A percentile compares a stretch with the other conserved stretches of the same genome.
Evolutionary conservation across 352 stramenopile genomes (phyloP).

Genomic region (Thalassiosira sp.): DNA sequence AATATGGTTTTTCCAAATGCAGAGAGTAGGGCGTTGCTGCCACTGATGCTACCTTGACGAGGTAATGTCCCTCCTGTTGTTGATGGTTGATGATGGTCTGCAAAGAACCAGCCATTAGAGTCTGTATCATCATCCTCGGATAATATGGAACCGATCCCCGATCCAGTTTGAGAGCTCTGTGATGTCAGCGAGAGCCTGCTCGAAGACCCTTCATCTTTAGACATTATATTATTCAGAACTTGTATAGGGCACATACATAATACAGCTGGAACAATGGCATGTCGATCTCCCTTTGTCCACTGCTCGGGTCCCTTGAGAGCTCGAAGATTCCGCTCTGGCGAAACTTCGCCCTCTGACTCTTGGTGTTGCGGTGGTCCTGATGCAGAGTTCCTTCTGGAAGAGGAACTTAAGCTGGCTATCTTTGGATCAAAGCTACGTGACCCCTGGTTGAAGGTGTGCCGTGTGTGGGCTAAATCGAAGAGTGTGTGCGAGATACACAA

Average conservation of each 20-base stretch:
- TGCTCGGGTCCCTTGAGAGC: conserved; percentile 62
- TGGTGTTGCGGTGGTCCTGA: conserved; percentile 16
- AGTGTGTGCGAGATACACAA: not conserved
- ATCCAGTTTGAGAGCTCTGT: conserved; percentile 22
- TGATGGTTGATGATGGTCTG: conserved; percentile 35
- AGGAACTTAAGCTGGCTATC: conserved; percentile 24
- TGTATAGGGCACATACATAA: conserved; percentile 70
- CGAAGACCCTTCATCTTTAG: conserved; percentile 30
- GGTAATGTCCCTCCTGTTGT: conserved; percentile 13
- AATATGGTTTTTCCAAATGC: conserved; percentile 64
- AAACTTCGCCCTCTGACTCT: conserved; percentile 31
- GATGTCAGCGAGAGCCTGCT: conserved; percentile 28
- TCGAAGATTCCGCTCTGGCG: conserved; percentile 53
- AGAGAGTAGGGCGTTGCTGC: conserved; percentile 17
- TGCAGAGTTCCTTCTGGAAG: conserved; percentile 21
- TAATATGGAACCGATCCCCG: conserved; percentile 53
- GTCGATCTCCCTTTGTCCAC: conserved; percentile 64
- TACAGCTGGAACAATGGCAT: conserved; percentile 71
- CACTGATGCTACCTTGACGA: conserved; percentile 15
- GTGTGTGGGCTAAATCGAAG: conserved; percentile 5
- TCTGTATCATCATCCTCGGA: conserved; percentile 32
- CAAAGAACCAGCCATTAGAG: conserved; percentile 55
- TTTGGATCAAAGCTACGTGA: conserved; percentile 40
- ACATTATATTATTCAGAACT: conserved; percentile 60
- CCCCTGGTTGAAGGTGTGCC: conserved; percentile 15